Base-by-base conservation (phyloP, 176 grass and related monocot species). In the Elaeis guineensis region DNA sequence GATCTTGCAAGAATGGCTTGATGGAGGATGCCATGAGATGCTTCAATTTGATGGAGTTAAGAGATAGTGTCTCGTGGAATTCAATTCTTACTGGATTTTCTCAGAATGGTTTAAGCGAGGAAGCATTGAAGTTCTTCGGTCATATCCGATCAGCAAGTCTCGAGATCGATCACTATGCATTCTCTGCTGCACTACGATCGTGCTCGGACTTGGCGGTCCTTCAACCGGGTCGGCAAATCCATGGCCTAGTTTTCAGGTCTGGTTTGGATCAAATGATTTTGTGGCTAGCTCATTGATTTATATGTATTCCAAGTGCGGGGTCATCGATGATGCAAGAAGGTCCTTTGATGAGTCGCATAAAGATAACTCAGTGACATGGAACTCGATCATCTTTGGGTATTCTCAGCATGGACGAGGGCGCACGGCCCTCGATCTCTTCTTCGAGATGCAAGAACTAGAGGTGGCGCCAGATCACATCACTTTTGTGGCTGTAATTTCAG, bases 321-420 rank as follows among this genome's bases (percentile, higher is more conserved):
- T 82, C 39, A 55, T 90, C 12, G 78, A 54, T 22, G 82, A 76
- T 59, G 86, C 82, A 35, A 61, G 21, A 16, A 57, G 57, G 14
- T 81, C 67, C 58, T 90, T 90, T 54, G 71, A 82, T 23, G 86
- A 90, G 58, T 68, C 86, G 17, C 57, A 66, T 16, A 85, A 82
- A 26, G 51, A 48, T 25, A 79, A 75, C 55, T 85, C 82, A 2
- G 75, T 90, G 17, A 57, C 82, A 15, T 85, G 81, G 81, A 85
- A 90, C 62, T 79, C 82, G 9, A 90, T 90, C 66, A 79, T 90
- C n/a, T 90, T 90, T 50, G 75, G 67, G 54, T 85, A 85, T 53
- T 82, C 78, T 0, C 82, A 90, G 62, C 82, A 85, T 57, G 78
- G 86, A 11, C 67, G 82, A 6, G 86, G 59, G 3, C 72, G 65